Conservation (phyloP, 768 basidiomycete species). For the Paxillus involutus region DNA sequence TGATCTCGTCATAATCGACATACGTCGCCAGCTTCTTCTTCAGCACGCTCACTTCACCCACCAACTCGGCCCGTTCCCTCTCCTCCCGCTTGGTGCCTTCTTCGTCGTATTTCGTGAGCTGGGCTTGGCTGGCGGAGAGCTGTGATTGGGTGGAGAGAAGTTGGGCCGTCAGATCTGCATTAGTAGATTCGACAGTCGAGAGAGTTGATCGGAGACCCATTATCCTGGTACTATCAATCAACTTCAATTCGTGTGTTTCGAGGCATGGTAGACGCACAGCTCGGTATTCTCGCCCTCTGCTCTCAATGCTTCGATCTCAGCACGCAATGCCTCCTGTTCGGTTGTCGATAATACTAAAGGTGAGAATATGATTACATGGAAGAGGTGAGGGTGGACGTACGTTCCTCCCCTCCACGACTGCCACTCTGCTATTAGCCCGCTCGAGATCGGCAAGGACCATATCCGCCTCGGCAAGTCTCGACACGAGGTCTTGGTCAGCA, state of each 20-base stretch:
- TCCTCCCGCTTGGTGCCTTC: slow-evolving; percentile 15
- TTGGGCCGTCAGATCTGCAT: slow-evolving; percentile 13
- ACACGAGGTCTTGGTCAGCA: slow-evolving; percentile 91
- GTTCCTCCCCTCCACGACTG: slow-evolving; percentile 90
- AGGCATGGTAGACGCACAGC: slow-evolving; percentile 44
- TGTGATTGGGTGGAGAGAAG: slow-evolving; percentile 18
- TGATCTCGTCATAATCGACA: slow-evolving; percentile 93
- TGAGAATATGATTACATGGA: background rate
- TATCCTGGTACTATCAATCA: slow-evolving; percentile 12
- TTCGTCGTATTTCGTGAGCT: slow-evolving; percentile 15
- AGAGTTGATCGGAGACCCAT: slow-evolving; percentile 66
- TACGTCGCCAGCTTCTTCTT: slow-evolving; percentile 70
- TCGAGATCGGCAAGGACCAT: slow-evolving; percentile 94
- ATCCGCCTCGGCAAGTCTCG: slow-evolving; percentile 90
- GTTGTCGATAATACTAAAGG: background rate
- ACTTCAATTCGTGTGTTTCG: background rate
- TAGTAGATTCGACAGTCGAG: slow-evolving; percentile 66
- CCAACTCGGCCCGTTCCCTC: slow-evolving; percentile 36
- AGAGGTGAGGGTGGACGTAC: slow-evolving; percentile 40
- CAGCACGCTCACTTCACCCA: no score
- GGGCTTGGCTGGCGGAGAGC: slow-evolving; percentile 14
- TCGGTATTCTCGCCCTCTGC: slow-evolving; percentile 73
- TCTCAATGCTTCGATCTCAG: slow-evolving; percentile 90
- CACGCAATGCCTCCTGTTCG: slow-evolving; percentile 83
- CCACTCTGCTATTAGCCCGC: slow-evolving; percentile 91